Conservation (phyloP, 2,329 filamentous ascomycete species). For the Acarospora socialis region DNA sequence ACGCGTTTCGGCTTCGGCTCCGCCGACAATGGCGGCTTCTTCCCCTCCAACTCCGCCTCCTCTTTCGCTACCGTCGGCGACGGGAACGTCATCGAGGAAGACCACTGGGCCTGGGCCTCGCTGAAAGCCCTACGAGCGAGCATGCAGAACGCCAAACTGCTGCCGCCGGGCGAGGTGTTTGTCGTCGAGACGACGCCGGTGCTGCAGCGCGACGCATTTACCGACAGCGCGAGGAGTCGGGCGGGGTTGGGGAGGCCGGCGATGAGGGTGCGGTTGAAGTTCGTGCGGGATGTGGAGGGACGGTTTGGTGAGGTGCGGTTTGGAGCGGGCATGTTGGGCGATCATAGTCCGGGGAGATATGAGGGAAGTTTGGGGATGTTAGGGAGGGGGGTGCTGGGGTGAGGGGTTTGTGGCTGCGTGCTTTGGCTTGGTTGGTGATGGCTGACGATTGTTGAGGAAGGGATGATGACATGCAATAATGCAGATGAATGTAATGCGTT, state of each 20-base stretch:
- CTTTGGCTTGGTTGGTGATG: too few species aligned
- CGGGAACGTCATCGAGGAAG: constrained; percentile 42
- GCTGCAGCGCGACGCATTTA: constrained; percentile 52
- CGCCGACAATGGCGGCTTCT: constrained; percentile 17
- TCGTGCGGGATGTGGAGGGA: constrained; percentile 55
- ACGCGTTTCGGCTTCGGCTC: constrained; percentile 45
- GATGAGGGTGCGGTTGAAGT: constrained; percentile 53
- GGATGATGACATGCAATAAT: too few species aligned
- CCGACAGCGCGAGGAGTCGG: constrained; percentile 20
- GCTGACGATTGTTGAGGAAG: too few species aligned
- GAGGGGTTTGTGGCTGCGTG: too few species aligned
- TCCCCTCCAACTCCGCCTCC: too few species aligned
- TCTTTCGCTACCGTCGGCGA: constrained; percentile 29
- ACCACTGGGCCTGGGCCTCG: constrained; percentile 54
- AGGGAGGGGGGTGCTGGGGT: constrained; percentile 30
- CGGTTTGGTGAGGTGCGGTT: constrained; percentile 58
- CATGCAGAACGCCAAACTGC: constrained; percentile 55
- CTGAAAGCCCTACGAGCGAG: constrained; percentile 51
- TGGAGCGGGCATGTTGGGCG: constrained; percentile 57
- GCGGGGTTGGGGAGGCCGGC: constrained; percentile 50
- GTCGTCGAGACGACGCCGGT: constrained; percentile 54
- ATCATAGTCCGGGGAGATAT: constrained; percentile 62
- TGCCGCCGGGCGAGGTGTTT: constrained; percentile 66
- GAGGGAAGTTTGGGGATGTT: constrained; percentile 54
- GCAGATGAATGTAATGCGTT: too few species aligned